A percentile compares a stretch with the other conserved stretches of the same genome.
These are phyloP conservation scores for Phytopythium litorale DNA, from an alignment of 352 stramenopile species.

Conservation along the genomic window DNA sequence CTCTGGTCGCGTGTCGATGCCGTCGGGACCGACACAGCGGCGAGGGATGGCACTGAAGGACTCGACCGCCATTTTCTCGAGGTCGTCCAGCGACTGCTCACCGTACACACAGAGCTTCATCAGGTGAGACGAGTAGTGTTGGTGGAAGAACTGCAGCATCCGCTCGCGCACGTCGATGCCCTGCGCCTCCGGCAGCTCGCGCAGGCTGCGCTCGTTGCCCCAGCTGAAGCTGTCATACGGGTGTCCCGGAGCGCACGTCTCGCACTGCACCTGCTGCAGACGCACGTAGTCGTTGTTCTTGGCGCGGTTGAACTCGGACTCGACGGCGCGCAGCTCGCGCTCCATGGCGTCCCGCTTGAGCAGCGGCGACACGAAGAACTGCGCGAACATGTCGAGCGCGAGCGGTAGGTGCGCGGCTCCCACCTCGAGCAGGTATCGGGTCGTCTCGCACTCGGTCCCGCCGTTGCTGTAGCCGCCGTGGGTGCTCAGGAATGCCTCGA, in stretches of 20 bases:
- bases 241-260: constrained; percentile 40
- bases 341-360: constrained; percentile 70
- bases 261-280: constrained; percentile 71
- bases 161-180: constrained; percentile 46
- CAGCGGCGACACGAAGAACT: constrained; percentile 90
- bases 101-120: constrained; percentile 81
- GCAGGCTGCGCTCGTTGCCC: constrained; percentile 67
- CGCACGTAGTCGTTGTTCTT: constrained; percentile 56
- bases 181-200: constrained; percentile 22
- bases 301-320: constrained; percentile 81
- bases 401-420: constrained; percentile 33
- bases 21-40: neutral
- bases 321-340: constrained; percentile 74
- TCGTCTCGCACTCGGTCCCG: constrained; percentile 88
- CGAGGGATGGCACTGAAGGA: constrained; percentile 45
- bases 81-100: constrained; percentile 45
- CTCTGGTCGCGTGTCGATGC: constrained; percentile 2
- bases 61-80: constrained; percentile 50
- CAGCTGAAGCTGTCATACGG: constrained; percentile 77
- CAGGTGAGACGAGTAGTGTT: constrained; percentile 47
- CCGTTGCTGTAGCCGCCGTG: constrained; percentile 90
- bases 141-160: constrained; percentile 53
- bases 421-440: constrained; percentile 91
- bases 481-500: constrained; percentile 82
- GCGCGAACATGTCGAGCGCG: constrained; percentile 89